Base-by-base conservation (phyloP, 2,329 filamentous ascomycete species). In the Diaporthe helianthi region DNA sequence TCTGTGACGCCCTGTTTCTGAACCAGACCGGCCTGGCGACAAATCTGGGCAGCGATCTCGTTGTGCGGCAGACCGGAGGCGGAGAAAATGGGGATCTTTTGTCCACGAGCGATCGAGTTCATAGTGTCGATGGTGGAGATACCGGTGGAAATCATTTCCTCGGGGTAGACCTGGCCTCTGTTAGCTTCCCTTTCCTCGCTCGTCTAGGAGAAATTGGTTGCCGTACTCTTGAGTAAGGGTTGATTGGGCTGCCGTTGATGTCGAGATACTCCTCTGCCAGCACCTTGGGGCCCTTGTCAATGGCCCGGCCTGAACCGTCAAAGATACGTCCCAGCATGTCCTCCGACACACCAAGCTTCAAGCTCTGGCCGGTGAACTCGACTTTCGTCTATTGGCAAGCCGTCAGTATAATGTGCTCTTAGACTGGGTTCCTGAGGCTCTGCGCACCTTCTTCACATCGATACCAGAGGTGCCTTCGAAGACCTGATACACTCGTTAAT, bases 31-130 rank as follows among this genome's bases (percentile, higher is more conserved):
- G 96, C 96, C 83, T 99, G 96, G 83, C 97, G 91, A 86, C 94
- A 98, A 83, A 99, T 99, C 84, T 98, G 94, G 55, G 96, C 97
- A 69, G 97, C 97, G 78, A 99, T 98, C 86, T 99, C 96, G 84
- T 99, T 99, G 85, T 99, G 97, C 47, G 97, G 97, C 70, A 99
- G 89, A 94, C 96, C 96, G 71, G 96, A 91, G 67, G 96, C 94
- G 31, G 96, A 99, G 89, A 99, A 99, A 78, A 99, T 99, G 76
- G 97, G 96, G 74, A 99, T 99, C 88, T 99, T 99, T 82, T 99
- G 96, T 72, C 96, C 96, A 89, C 96, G 94, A 73, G 97, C 96
- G 81, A 98, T 97, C 72, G 92, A 94, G 86, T 94, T 94, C 95
- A 98, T 98, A 72, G 94, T 97, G 80, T 98, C 95, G 78, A 99